Evolutionary conservation across 2,329 filamentous ascomycete genomes (phyloP).

Genomic region (Pseudofabraea citricarpa): DNA sequence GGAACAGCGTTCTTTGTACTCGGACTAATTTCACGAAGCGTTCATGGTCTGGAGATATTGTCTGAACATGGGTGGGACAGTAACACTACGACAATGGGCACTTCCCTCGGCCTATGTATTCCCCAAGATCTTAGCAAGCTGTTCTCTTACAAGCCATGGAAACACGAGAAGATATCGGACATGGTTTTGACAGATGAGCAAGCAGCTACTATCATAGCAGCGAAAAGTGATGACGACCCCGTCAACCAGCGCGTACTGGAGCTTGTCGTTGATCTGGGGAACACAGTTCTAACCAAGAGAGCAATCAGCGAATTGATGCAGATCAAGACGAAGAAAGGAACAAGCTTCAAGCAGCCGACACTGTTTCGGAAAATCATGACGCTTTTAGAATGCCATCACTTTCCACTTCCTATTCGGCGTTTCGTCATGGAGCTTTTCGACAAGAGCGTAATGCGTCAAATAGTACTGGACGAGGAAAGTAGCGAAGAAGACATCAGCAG

Average conservation of each 20-base stretch:
- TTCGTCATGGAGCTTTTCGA: constrained; percentile 95
- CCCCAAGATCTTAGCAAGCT: constrained; percentile 74
- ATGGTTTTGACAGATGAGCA: constrained; percentile 36
- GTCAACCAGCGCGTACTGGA: constrained; percentile 73
- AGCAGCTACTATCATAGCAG: constrained; percentile 39
- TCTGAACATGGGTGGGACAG: constrained; percentile 91
- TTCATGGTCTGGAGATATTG: constrained; percentile 88
- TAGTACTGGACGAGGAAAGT: constrained; percentile 67
- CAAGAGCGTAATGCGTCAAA: constrained; percentile 76
- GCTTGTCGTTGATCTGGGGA: constrained; percentile 82
- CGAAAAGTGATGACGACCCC: constrained; percentile 51
- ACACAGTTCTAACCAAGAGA: constrained; percentile 87
- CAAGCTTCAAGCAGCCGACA: constrained; percentile 68
- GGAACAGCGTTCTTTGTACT: constrained; percentile 97
- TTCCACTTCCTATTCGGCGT: constrained; percentile 77
- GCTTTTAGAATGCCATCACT: constrained; percentile 84
- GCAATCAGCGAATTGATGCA: constrained; percentile 77
- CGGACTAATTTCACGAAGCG: constrained; percentile 84
- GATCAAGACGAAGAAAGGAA: constrained; percentile 70
- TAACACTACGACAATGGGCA: constrained; percentile 76
- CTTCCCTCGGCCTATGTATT: constrained; percentile 82
- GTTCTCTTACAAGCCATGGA: constrained; percentile 65
- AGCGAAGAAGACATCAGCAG: constrained; percentile 26
- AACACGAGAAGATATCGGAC: constrained; percentile 27
- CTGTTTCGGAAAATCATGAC: constrained; percentile 84